Percentiles rank a stretch among this genome's conserved stretches.
Conservation (phyloP, 331 rosid species). For the Erythrophleum ivorense region DNA sequence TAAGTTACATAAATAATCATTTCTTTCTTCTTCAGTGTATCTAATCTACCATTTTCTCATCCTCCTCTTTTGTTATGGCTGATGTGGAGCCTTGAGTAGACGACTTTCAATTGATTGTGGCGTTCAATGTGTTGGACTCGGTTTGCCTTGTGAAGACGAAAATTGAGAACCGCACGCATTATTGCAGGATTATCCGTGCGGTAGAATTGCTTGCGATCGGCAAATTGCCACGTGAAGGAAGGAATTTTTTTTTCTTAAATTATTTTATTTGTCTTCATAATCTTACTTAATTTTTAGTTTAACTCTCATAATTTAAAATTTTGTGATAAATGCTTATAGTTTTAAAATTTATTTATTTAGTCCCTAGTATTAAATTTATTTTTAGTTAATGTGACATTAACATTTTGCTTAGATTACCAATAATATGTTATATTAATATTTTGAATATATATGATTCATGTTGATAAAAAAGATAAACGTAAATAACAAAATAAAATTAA, state of each 20-base stretch:
- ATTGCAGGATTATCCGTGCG: constrained; percentile 19
- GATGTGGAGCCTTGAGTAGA: background rate
- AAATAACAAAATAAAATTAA: too few species aligned
- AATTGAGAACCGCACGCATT: background rate
- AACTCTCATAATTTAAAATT: too few species aligned
- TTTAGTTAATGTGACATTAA: too few species aligned
- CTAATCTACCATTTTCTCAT: background rate
- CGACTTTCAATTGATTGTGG: background rate
- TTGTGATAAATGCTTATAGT: too few species aligned
- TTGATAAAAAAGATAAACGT: too few species aligned
- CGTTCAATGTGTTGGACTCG: background rate
- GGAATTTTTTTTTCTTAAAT: background rate
- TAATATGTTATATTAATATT: too few species aligned
- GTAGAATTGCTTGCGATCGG: background rate
- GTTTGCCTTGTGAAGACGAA: background rate
- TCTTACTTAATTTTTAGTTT: too few species aligned
- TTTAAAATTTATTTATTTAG: too few species aligned
- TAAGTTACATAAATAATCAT: background rate
- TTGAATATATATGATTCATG: too few species aligned
- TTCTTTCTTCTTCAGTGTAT: background rate
- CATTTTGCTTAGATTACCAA: too few species aligned
- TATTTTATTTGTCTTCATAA: too few species aligned
- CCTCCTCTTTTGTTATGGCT: background rate
- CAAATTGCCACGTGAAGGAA: background rate
- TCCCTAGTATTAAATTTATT: too few species aligned